Percentiles rank a stretch among this genome's conserved stretches.
Conservation (phyloP, 73 alveolate species). For the Tetrahymena borealis region DNA sequence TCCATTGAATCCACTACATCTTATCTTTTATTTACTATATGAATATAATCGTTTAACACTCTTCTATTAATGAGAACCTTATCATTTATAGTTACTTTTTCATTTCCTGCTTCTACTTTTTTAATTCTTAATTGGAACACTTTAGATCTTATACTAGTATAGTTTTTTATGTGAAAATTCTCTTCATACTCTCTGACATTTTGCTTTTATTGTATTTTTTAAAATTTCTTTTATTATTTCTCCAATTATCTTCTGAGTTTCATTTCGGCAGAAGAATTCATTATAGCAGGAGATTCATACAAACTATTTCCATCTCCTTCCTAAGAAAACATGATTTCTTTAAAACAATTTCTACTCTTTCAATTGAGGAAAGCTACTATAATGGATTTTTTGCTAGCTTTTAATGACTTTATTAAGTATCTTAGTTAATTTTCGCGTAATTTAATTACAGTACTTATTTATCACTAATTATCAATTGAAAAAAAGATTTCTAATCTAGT, state of each 20-base stretch:
- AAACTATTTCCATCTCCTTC: neutral
- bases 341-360: neutral
- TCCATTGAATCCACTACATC: conserved; percentile 1
- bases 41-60: neutral
- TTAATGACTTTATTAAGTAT: no score
- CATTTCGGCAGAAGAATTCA: neutral
- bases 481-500: no score
- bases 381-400: no score
- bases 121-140: neutral
- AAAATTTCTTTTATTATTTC: neutral
- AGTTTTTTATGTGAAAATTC: neutral
- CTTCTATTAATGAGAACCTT: neutral
- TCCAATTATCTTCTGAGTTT: neutral
- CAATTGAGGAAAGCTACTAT: no score
- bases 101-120: neutral
- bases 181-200: neutral
- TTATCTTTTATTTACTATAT: neutral
- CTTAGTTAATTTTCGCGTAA: no score
- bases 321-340: neutral
- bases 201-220: neutral
- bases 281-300: neutral
- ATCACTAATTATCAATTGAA: no score
- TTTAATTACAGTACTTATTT: no score
- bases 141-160: neutral
- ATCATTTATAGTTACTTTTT: neutral